These are phyloP conservation scores for Aspergillus steynii DNA, from an alignment of 495 filamentous ascomycete genomes.

Conservation along the genomic window DNA sequence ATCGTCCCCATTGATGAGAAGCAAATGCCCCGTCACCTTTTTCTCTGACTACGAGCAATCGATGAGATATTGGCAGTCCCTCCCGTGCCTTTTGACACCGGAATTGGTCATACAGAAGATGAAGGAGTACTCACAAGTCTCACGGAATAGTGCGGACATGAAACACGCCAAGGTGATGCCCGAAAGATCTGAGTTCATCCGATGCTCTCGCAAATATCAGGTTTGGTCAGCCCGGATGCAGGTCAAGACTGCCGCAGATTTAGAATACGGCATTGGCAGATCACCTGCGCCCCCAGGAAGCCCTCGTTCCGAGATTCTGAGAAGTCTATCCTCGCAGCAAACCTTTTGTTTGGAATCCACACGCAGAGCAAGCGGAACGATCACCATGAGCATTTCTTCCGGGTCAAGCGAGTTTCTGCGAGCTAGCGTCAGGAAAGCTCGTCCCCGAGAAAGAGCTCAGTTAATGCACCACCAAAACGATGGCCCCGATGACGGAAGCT, in stretches of 20 bases:
- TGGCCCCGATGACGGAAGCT: background rate
- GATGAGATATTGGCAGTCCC: slow-evolving; percentile 11
- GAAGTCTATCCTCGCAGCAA: slow-evolving; percentile 26
- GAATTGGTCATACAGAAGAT: background rate
- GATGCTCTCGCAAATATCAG: slow-evolving; percentile 26
- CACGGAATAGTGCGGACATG: background rate
- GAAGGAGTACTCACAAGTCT: background rate
- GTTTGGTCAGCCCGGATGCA: slow-evolving; percentile 44
- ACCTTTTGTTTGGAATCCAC: slow-evolving; percentile 7
- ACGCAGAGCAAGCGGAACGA: background rate
- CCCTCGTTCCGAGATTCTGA: slow-evolving; percentile 29
- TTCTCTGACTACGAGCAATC: slow-evolving; percentile 1
- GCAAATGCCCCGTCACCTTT: background rate
- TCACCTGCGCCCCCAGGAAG: slow-evolving; percentile 41
- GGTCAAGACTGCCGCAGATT: slow-evolving; percentile 19
- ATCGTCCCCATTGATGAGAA: background rate
- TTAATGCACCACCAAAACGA: background rate
- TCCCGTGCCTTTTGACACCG: slow-evolving; percentile 16
- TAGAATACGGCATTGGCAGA: slow-evolving; percentile 13
- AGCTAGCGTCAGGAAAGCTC: background rate
- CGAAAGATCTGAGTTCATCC: background rate
- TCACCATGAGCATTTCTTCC: background rate
- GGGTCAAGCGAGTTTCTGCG: background rate
- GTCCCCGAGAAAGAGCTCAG: background rate
- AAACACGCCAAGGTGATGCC: background rate